These are phyloP conservation scores for Crithidia acanthocephali DNA, from an alignment of 208 protist genomes.

Conservation along the genomic window DNA sequence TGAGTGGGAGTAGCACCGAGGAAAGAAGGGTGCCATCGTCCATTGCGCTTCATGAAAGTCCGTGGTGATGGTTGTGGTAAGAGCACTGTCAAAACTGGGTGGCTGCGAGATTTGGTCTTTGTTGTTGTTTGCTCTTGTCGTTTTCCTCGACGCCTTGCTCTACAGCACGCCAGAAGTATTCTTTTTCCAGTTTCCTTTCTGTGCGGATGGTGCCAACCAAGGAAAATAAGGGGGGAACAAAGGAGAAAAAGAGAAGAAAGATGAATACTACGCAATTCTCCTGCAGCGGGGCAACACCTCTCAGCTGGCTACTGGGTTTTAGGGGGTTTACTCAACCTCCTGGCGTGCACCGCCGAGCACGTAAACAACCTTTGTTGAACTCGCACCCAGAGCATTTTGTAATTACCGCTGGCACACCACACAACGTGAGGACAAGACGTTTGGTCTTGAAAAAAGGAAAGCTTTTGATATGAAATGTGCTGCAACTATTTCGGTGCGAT, in stretches of 20 bases:
- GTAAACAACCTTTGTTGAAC: no score
- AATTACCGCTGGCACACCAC: no score
- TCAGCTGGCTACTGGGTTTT: no score
- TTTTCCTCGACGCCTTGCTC: neutral
- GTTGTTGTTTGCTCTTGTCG: neutral
- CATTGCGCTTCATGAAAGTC: neutral
- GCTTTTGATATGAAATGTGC: neutral
- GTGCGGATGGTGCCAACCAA: no score
- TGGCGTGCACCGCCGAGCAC: no score
- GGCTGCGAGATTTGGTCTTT: neutral
- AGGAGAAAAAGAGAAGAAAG: neutral
- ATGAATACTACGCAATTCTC: no score
- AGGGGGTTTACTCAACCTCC: no score
- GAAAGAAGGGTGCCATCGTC: constrained; percentile 12
- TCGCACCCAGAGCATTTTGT: no score
- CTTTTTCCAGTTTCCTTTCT: neutral
- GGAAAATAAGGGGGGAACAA: no score
- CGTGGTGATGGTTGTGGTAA: neutral
- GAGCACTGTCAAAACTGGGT: neutral
- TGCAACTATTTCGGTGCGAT: neutral
- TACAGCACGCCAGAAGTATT: no score
- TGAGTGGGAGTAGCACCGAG: constrained; percentile 26
- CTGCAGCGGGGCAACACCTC: no score
- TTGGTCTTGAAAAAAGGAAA: neutral
- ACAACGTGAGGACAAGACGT: no score